Percentiles rank a stretch among this genome's conserved stretches.
Conservation (phyloP, 148 eudicot genomes). For the Rhododendron vialii region DNA sequence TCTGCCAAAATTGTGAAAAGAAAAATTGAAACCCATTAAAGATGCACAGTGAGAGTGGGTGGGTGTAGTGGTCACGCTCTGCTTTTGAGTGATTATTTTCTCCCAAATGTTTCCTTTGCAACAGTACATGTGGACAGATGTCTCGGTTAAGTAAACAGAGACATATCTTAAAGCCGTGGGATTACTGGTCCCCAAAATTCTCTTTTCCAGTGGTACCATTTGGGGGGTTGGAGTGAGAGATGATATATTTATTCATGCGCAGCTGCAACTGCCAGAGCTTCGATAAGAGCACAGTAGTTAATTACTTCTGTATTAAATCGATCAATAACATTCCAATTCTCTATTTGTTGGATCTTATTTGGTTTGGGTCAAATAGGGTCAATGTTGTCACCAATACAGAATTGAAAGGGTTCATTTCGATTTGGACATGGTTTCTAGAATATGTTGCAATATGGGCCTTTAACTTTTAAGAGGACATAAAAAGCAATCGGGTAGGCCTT, state of each 20-base stretch:
- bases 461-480: too few relatives aligned
- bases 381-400: not conserved
- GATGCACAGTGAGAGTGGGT: not conserved
- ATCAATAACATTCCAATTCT: not conserved
- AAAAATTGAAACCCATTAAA: not conserved
- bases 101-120: not conserved
- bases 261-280: not conserved
- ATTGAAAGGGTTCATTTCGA: too few relatives aligned
- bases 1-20: not conserved
- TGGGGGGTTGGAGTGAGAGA: not conserved
- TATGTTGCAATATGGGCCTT: too few relatives aligned
- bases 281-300: not conserved
- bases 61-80: not conserved
- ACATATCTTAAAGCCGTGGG: not conserved
- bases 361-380: not conserved
- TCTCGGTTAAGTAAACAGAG: not conserved
- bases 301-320: not conserved
- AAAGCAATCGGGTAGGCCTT: slow-evolving; percentile 38
- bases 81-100: not conserved
- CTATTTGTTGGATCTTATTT: not conserved
- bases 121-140: not conserved
- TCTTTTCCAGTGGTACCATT: not conserved
- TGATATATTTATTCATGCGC: not conserved
- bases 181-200: not conserved
- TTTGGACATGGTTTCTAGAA: too few relatives aligned